These are phyloP conservation scores for Cenchrus americanus DNA, from an alignment of 176 grass and related monocot genomes.

Conservation along the genomic window DNA sequence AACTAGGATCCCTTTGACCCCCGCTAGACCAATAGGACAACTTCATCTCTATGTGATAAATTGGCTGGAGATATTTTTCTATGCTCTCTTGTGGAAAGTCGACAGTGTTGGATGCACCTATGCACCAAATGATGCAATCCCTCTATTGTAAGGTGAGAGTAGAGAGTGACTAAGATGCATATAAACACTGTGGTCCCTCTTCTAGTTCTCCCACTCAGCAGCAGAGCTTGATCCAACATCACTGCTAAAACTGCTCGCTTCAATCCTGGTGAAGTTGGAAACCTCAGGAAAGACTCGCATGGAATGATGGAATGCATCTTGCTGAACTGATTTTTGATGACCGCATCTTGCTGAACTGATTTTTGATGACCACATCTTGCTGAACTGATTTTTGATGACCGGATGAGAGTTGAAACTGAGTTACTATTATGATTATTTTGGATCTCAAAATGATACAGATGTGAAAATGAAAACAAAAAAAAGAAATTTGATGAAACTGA, in stretches of 20 bases:
- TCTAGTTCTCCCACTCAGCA: conserved; percentile 27
- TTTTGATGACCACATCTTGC: conserved; percentile 62
- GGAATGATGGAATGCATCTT: conserved; percentile 48
- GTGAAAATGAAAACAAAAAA: too few relatives aligned
- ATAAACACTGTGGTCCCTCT: conserved; percentile 51
- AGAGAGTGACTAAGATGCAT: conserved; percentile 38
- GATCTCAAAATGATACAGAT: too few relatives aligned
- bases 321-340: conserved; percentile 56
- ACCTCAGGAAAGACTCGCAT: conserved; percentile 45
- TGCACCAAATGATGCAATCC: conserved; percentile 50
- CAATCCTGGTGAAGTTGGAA: conserved; percentile 46
- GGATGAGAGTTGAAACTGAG: neutral
- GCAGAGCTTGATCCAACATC: conserved; percentile 27
- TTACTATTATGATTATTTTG: neutral
- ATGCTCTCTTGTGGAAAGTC: conserved; percentile 68
- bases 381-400: conserved; percentile 59
- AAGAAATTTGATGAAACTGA: too few relatives aligned
- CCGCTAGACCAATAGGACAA: conserved; percentile 74
- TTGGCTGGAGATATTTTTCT: conserved; percentile 54
- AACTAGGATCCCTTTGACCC: conserved; percentile 42
- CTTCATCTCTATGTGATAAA: conserved; percentile 18
- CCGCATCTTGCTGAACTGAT: conserved; percentile 68
- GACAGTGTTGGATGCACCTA: conserved; percentile 74
- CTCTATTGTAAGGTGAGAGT: conserved; percentile 5
- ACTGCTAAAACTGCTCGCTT: conserved; percentile 7